Percentiles rank a stretch among this genome's conserved stretches.
Conservation (phyloP, 768 basidiomycete species). For the Polyporus arcularius region DNA sequence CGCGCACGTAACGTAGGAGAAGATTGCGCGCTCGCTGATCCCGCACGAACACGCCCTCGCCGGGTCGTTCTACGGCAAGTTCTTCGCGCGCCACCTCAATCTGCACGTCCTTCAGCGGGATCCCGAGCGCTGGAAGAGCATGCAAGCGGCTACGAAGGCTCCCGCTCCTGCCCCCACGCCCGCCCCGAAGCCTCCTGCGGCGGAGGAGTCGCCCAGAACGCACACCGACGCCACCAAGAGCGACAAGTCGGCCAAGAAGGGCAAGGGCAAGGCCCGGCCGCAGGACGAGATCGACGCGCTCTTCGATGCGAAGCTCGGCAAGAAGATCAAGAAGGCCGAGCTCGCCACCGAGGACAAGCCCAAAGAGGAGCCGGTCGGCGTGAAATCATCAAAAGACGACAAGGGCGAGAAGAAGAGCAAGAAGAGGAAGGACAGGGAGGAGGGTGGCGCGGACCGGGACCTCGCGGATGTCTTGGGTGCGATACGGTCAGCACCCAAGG, state of each 20-base stretch:
- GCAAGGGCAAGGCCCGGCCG: slow-evolving; percentile 46
- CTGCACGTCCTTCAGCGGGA: slow-evolving; percentile 75
- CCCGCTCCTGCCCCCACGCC: slow-evolving; percentile 29
- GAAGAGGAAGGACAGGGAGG: slow-evolving; percentile 3
- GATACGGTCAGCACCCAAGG: slow-evolving; percentile 57
- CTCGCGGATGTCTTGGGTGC: slow-evolving; percentile 58
- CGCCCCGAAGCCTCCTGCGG: not conserved
- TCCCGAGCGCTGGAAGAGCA: slow-evolving; percentile 82
- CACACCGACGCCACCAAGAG: not conserved
- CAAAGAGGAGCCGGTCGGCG: slow-evolving; percentile 11
- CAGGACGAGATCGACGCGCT: slow-evolving; percentile 78
- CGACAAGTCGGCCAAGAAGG: slow-evolving; percentile 35
- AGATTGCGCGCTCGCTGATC: slow-evolving; percentile 82
- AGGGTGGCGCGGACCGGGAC: slow-evolving; percentile 33
- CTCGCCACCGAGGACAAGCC: slow-evolving; percentile 25
- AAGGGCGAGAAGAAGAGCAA: slow-evolving; percentile 17
- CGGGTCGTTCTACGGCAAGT: slow-evolving; percentile 84
- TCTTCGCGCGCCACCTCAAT: slow-evolving; percentile 78
- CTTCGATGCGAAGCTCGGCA: slow-evolving; percentile 60
- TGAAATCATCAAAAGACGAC: not conserved
- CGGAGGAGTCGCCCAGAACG: not conserved
- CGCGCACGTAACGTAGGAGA: slow-evolving; percentile 63
- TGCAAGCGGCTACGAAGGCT: slow-evolving; percentile 41
- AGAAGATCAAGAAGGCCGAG: slow-evolving; percentile 58
- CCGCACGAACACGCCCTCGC: slow-evolving; percentile 70